These are phyloP conservation scores for Infundibulicybe gibba DNA, from an alignment of 768 basidiomycete genomes.

Conservation along the genomic window DNA sequence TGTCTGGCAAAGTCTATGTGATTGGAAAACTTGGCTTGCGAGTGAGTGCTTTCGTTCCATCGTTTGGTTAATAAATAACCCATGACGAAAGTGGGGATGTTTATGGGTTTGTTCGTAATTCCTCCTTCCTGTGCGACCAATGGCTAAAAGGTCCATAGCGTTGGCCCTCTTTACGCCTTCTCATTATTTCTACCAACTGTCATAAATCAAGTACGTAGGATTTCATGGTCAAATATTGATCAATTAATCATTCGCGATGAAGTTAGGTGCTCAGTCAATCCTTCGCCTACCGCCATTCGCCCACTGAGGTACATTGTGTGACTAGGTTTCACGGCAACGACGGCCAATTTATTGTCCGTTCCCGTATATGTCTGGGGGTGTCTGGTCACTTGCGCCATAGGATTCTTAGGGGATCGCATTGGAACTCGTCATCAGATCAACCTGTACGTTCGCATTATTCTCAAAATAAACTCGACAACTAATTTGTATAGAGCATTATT, in stretches of 20 bases:
- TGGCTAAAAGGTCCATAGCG: conserved; percentile 25
- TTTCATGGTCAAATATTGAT: too few species aligned
- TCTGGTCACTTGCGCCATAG: conserved; percentile 58
- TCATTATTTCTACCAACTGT: conserved; percentile 53
- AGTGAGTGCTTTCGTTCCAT: conserved; percentile 37
- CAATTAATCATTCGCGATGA: too few species aligned
- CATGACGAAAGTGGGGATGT: conserved; percentile 65
- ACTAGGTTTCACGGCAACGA: conserved; percentile 56
- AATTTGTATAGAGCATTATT: conserved; percentile 18
- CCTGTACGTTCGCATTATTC: conserved; percentile 47
- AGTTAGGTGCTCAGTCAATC: too few species aligned
- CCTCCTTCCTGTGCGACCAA: not conserved
- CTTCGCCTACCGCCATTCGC: too few species aligned
- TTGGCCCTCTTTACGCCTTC: conserved; percentile 53
- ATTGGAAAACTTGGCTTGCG: conserved; percentile 73
- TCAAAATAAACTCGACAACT: too few species aligned
- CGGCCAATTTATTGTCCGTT: conserved; percentile 71
- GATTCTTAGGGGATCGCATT: conserved; percentile 57
- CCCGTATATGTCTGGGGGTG: conserved; percentile 77
- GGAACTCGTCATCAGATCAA: conserved; percentile 59
- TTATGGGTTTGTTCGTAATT: conserved; percentile 59
- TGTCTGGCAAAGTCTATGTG: conserved; percentile 55
- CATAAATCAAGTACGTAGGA: conserved; percentile 46
- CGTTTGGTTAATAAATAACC: not conserved
- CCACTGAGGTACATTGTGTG: too few species aligned